Conservation (phyloP, 2,329 filamentous ascomycete species). For the Ascochyta fabae region DNA sequence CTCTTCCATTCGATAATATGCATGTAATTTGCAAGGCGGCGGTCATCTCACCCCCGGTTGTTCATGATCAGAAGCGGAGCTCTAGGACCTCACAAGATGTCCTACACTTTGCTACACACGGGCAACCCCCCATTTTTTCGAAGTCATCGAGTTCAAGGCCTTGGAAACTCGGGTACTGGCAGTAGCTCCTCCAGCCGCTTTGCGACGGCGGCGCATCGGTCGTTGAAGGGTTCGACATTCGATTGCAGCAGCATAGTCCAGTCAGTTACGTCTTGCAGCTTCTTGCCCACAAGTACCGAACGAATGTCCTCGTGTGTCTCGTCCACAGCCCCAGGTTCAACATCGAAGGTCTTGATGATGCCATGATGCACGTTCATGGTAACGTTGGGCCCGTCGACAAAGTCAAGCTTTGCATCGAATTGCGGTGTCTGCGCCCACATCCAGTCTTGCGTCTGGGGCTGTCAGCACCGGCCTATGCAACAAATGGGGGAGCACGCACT, state of each 20-base stretch:
- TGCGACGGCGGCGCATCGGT: conserved; percentile 19
- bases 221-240: conserved; percentile 23
- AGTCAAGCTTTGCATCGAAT: conserved; percentile 67
- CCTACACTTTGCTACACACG: not conserved
- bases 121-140: no score
- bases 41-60: not conserved
- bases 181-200: conserved; percentile 31
- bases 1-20: not conserved
- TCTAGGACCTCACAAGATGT: not conserved
- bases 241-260: conserved; percentile 43
- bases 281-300: conserved; percentile 43
- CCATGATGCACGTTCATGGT: conserved; percentile 56
- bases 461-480: conserved; percentile 39
- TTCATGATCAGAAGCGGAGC: not conserved
- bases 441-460: conserved; percentile 69
- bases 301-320: conserved; percentile 25
- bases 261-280: conserved; percentile 58
- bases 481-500: conserved; percentile 50
- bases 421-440: conserved; percentile 85
- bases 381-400: conserved; percentile 53
- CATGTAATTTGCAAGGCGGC: not conserved
- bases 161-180: conserved; percentile 26
- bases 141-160: not conserved
- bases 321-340: conserved; percentile 18
- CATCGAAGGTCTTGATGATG: conserved; percentile 60